Base-by-base conservation (phyloP, 2,329 filamentous ascomycete species). In the Ophiostoma ulmi region DNA sequence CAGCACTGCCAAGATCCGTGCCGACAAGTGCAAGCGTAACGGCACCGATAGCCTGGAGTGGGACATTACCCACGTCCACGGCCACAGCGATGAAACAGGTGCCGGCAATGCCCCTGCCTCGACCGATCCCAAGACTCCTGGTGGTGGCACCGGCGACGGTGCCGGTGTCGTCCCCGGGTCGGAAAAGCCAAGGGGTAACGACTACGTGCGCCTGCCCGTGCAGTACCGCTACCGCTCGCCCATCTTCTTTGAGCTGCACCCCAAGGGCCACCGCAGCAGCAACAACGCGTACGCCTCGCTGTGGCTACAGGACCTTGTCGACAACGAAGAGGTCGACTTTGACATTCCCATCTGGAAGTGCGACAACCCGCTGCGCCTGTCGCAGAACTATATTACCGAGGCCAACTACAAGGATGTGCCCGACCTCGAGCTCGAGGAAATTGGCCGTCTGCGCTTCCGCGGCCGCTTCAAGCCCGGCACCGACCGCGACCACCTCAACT, bases 271-370 rank as follows among this genome's bases (percentile, higher is more conserved):
- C 77, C 88, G 91, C 38, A 85, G 87, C 72, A 85, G 87, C 71
- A 83, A 90, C 0, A 89, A 91, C 73, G 90, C 90, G 0, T 96
- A 93, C 77, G 90, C 94, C 0, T 84, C 91, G 0, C 81, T 97
- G 38, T 98, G 94, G 95, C 84, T 98, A 3, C 88, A 93, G 74
- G 91, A 95, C 71, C 83, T 98, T 10, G 84, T 90, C 13, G 95
- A 98, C 76, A 91, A 91, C 71, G 90, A 95, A 73, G 88, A 91
- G 69, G 85, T 84, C 1, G 86, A 90, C 17, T 90, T 97, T 75
- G 91, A 95, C 74, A 84, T 98, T n/a, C 95, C 94, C 0, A 90
- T 99, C 71, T 98, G 93, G 91, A 89, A 86, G 68, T 97, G 93
- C 35, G 85, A 91, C 75, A 91, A 91, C 71, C 84, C 89, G 0